phyloP scores from a whole-genome alignment of 306 rosid genomes.

The Prunus dulcis region DNA sequence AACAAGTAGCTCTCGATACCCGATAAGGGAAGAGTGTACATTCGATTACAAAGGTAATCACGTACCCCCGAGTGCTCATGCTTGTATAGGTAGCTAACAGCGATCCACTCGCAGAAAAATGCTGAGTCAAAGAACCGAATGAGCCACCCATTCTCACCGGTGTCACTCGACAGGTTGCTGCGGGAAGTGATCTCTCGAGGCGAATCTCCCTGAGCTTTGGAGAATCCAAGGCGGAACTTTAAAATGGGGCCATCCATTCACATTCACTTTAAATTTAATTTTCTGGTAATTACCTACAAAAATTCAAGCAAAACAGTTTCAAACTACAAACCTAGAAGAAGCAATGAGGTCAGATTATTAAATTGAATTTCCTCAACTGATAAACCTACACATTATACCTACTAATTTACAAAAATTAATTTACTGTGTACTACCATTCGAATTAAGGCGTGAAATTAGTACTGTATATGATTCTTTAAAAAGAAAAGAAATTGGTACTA shows the following conservation, averaged over 20 bases:
- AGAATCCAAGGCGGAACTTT: background rate
- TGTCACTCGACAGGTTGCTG: slow-evolving; percentile 48
- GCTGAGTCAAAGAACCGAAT: slow-evolving; percentile 96
- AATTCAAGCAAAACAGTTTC: background rate
- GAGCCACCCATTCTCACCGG: slow-evolving; percentile 98
- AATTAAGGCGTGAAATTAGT: background rate
- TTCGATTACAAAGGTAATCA: slow-evolving; percentile 87
- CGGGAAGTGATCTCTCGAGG: slow-evolving; percentile 80
- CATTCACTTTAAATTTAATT: background rate
- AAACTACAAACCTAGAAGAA: background rate
- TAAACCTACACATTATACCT: background rate
- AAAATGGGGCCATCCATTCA: slow-evolving; percentile 1
- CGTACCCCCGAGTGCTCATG: slow-evolving; percentile 95
- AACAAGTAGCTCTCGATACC: slow-evolving; percentile 95
- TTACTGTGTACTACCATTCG: background rate
- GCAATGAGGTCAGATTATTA: background rate
- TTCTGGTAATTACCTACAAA: background rate
- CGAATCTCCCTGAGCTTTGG: slow-evolving; percentile 31
- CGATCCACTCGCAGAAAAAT: slow-evolving; percentile 98
- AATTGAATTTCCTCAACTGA: background rate
- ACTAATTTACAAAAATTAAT: background rate
- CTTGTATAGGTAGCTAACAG: slow-evolving; percentile 93
- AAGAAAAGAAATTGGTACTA: background rate
- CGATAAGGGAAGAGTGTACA: slow-evolving; percentile 90
- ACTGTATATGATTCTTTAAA: background rate